Percentiles rank a stretch among this genome's conserved stretches.
Conservation (phyloP, 2,329 filamentous ascomycete genomes). For the Ceratocystis eucalypticola region DNA sequence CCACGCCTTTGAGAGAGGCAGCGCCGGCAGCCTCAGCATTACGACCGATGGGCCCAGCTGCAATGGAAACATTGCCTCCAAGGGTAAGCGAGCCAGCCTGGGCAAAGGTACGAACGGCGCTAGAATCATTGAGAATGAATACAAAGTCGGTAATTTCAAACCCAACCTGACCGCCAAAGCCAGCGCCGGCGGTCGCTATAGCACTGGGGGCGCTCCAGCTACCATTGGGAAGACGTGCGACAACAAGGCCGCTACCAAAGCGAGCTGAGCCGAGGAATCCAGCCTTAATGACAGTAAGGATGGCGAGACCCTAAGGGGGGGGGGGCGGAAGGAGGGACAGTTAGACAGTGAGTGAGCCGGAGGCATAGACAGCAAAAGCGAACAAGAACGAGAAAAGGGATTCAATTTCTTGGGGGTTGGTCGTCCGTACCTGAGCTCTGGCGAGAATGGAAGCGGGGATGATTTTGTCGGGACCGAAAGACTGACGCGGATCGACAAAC, state of each 20-base stretch:
- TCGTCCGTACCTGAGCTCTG: slow-evolving; percentile 71
- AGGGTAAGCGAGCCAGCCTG: slow-evolving; percentile 84
- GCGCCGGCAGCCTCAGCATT: slow-evolving; percentile 94
- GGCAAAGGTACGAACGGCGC: slow-evolving; percentile 83
- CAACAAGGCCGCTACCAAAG: slow-evolving; percentile 70
- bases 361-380: neutral
- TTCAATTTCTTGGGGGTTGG: neutral
- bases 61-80: slow-evolving; percentile 91
- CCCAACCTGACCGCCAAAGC: slow-evolving; percentile 74
- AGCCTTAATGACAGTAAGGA: slow-evolving; percentile 76
- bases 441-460: slow-evolving; percentile 83
- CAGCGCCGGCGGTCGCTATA: slow-evolving; percentile 67
- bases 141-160: slow-evolving; percentile 90
- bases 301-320: slow-evolving; percentile 51
- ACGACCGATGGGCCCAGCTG: slow-evolving; percentile 81
- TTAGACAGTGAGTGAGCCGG: neutral
- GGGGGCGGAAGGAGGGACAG: neutral
- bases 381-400: neutral
- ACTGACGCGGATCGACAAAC: slow-evolving; percentile 84
- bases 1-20: slow-evolving; percentile 75
- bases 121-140: slow-evolving; percentile 89
- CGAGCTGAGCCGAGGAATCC: slow-evolving; percentile 73
- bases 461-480: slow-evolving; percentile 92
- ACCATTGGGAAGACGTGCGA: slow-evolving; percentile 64
- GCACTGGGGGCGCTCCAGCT: slow-evolving; percentile 71